These are phyloP conservation scores for Penicillium arizonense DNA, from an alignment of 495 filamentous ascomycete species.

Conservation along the genomic window DNA sequence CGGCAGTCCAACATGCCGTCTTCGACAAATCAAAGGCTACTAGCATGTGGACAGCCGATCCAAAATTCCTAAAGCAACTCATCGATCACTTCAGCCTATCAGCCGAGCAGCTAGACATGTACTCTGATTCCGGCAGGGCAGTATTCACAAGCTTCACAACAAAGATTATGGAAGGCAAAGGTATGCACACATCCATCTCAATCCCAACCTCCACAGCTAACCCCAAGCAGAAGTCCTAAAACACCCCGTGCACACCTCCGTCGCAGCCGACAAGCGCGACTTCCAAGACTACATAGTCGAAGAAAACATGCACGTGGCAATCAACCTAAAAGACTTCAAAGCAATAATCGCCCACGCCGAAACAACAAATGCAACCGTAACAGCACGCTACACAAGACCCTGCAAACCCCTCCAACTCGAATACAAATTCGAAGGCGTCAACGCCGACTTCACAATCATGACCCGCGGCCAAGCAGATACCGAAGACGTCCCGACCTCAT, in stretches of 20 bases:
- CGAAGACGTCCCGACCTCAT: slow-evolving; percentile 34
- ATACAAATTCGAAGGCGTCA: slow-evolving; percentile 72
- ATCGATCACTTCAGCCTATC: slow-evolving; percentile 88
- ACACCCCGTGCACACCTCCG: slow-evolving; percentile 88
- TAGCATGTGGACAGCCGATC: slow-evolving; percentile 78
- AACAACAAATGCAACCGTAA: slow-evolving; percentile 65
- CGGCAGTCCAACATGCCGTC: slow-evolving; percentile 77
- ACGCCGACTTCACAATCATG: slow-evolving; percentile 90
- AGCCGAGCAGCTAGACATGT: slow-evolving; percentile 89
- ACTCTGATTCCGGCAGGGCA: slow-evolving; percentile 63
- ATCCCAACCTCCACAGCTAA: background rate
- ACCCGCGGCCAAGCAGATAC: slow-evolving; percentile 75
- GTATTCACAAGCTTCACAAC: slow-evolving; percentile 96
- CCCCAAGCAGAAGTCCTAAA: slow-evolving; percentile 72
- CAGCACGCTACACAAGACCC: slow-evolving; percentile 77
- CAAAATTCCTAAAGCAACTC: slow-evolving; percentile 74
- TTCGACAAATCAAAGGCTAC: slow-evolving; percentile 69
- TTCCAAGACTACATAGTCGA: slow-evolving; percentile 81
- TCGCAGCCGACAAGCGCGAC: slow-evolving; percentile 80
- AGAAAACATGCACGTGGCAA: slow-evolving; percentile 79
- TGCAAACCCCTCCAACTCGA: slow-evolving; percentile 79
- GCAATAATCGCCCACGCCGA: slow-evolving; percentile 85
- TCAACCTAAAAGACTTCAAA: slow-evolving; percentile 93
- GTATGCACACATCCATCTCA: slow-evolving; percentile 37
- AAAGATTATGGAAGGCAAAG: slow-evolving; percentile 79